Conservation (phyloP, 257 asterid genomes). For the Anisodus tanguticus region DNA sequence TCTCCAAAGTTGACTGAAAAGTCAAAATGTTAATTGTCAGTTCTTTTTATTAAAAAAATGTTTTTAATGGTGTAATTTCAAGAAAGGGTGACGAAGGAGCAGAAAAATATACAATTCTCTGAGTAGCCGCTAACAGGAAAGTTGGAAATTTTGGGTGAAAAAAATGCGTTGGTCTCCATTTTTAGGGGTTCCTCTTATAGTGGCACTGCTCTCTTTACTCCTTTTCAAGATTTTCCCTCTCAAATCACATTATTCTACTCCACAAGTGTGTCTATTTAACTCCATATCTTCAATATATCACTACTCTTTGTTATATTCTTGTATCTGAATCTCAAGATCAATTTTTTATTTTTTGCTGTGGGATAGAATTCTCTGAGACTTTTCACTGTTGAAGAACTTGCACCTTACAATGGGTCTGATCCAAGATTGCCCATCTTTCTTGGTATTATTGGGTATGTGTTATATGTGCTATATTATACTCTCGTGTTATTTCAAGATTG, state of each 20-base stretch:
- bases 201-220: constrained; percentile 59
- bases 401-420: constrained; percentile 73
- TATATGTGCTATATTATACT: not conserved
- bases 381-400: constrained; percentile 63
- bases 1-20: too few species aligned
- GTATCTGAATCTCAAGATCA: constrained; percentile 33
- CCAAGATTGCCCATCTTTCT: constrained; percentile 74
- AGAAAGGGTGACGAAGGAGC: too few species aligned
- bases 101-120: too few species aligned
- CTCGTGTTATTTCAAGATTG: not conserved
- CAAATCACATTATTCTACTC: constrained; percentile 34
- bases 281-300: not conserved
- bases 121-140: too few species aligned
- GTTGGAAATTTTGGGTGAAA: not conserved
- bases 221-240: constrained; percentile 49
- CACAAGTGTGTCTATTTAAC: constrained; percentile 23
- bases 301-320: constrained; percentile 4
- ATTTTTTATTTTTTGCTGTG: constrained; percentile 6
- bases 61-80: too few species aligned
- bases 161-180: constrained; percentile 66
- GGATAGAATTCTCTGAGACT: constrained; percentile 47
- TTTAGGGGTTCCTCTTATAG: constrained; percentile 63
- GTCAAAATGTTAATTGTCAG: too few species aligned
- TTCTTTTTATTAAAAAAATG: too few species aligned
- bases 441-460: constrained; percentile 71